Evolutionary conservation across 148 eudicot genomes (phyloP).

Genomic region (Chenopodium album): DNA sequence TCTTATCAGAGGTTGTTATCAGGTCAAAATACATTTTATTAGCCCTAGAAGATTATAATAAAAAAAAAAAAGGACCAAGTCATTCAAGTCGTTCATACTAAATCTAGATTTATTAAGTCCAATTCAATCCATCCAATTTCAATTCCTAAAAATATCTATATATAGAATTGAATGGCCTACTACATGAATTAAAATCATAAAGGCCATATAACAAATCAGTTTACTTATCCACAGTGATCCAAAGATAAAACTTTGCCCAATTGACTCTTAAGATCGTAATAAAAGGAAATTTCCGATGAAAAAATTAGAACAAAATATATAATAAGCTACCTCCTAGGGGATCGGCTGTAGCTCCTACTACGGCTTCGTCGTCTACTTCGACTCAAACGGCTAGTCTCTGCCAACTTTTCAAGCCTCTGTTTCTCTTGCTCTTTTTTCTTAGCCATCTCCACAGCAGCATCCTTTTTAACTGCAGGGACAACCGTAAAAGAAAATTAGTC

Average conservation of each 20-base stretch:
- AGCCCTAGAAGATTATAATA: neutral
- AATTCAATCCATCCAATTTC: no score
- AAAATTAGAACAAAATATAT: neutral
- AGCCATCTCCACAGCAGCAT: slow-evolving; percentile 87
- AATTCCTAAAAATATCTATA: neutral
- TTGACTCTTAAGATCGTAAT: neutral
- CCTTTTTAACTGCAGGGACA: slow-evolving; percentile 69
- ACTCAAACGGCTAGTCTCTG: slow-evolving; percentile 80
- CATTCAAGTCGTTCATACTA: neutral
- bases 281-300: neutral
- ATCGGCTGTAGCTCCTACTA: slow-evolving; percentile 82
- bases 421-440: slow-evolving; percentile 95
- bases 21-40: neutral
- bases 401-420: slow-evolving; percentile 84
- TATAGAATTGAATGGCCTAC: neutral
- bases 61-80: neutral
- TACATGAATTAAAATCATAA: neutral
- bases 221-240: neutral
- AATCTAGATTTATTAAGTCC: no score
- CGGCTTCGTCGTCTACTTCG: slow-evolving; percentile 72
- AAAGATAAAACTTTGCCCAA: neutral
- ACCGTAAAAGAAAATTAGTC: neutral
- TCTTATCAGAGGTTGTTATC: neutral
- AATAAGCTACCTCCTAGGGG: slow-evolving; percentile 71
- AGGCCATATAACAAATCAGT: neutral